Conservation (phyloP, 75 land plant species). For the Sequoia sempervirens region DNA sequence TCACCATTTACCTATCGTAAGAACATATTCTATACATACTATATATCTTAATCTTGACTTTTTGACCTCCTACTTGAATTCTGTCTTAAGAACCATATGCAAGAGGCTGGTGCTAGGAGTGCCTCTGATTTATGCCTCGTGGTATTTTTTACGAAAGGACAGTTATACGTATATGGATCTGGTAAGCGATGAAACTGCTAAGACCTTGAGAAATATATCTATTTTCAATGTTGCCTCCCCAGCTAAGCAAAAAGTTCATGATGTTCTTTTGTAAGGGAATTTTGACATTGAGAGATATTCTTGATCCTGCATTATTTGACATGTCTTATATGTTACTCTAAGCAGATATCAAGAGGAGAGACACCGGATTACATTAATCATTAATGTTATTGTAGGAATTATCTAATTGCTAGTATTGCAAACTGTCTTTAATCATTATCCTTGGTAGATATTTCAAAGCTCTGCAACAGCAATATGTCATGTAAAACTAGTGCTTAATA, state of each 20-base stretch:
- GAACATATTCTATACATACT: background rate
- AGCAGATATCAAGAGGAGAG: background rate
- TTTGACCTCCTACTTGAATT: constrained; percentile 3
- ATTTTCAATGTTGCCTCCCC: constrained; percentile 5
- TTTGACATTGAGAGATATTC: background rate
- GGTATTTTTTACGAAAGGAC: constrained; percentile 7
- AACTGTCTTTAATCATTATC: background rate
- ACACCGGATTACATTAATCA: background rate
- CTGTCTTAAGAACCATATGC: constrained; percentile 5
- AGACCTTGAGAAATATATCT: background rate
- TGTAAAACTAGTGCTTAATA: background rate
- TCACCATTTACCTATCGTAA: background rate
- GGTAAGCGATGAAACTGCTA: background rate
- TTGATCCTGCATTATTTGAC: background rate
- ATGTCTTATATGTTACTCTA: background rate
- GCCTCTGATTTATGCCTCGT: constrained; percentile 2
- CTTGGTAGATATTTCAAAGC: background rate
- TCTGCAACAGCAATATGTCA: background rate
- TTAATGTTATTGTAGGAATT: background rate
- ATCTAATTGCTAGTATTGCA: background rate
- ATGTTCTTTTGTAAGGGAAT: background rate
- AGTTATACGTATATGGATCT: background rate
- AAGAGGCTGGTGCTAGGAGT: constrained; percentile 8
- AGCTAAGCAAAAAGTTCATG: background rate
- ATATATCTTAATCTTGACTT: background rate